Percentiles rank a stretch among this genome's conserved stretches.
Evolutionary conservation across 129 eudicot species (phyloP).

Genomic region (Glebionis coronaria): DNA sequence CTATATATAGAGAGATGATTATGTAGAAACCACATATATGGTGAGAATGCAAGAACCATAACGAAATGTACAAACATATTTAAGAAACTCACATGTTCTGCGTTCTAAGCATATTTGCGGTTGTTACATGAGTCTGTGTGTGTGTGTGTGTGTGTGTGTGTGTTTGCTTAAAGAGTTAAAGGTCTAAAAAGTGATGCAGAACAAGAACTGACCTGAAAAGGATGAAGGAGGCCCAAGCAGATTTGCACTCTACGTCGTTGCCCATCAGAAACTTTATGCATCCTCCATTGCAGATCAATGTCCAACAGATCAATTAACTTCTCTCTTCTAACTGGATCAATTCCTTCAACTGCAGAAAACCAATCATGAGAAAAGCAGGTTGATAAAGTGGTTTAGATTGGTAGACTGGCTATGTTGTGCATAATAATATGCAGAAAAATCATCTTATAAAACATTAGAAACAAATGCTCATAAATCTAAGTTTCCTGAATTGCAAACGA

Average conservation of each 20-base stretch:
- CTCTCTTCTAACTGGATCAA: constrained; percentile 84
- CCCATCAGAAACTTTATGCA: constrained; percentile 99
- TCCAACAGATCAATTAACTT: constrained; percentile 84
- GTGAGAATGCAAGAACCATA: too few relatives aligned
- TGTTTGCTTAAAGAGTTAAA: too few relatives aligned
- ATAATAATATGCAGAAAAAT: background rate
- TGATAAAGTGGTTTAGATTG: background rate
- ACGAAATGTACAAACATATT: too few relatives aligned
- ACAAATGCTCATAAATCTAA: background rate
- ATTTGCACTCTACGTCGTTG: constrained; percentile 97
- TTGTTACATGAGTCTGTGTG: too few relatives aligned
- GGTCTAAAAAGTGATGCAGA: background rate
- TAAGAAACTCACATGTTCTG: too few relatives aligned
- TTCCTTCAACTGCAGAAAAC: constrained; percentile 70
- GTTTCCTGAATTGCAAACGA: background rate
- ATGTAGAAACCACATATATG: too few relatives aligned
- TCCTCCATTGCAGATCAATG: constrained; percentile 90
- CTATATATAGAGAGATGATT: too few relatives aligned
- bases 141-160: background rate
- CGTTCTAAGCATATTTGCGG: too few relatives aligned
- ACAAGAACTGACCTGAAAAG: constrained; percentile 61
- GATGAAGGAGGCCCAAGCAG: constrained; percentile 97
- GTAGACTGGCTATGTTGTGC: constrained; percentile 11
- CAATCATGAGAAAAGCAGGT: constrained; percentile 16
- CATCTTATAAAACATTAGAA: background rate